Base-by-base conservation (phyloP, 208 protist genomes). In the Trypanosoma lewisi region DNA sequence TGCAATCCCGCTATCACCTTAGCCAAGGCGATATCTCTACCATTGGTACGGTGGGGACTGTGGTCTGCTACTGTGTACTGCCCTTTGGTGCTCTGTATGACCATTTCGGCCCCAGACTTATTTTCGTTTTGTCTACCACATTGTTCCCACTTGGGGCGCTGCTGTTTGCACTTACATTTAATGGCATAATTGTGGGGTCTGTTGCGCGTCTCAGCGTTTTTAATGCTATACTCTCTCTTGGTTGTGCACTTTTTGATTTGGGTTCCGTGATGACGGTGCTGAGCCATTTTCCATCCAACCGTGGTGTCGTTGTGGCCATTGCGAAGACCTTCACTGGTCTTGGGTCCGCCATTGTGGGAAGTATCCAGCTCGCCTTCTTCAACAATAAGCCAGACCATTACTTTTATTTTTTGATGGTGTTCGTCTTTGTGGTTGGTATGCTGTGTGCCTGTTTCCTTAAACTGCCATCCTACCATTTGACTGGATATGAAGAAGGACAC, bases 271-370 rank as follows among this genome's bases (percentile, higher is more conserved):
- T 94, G 76, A 91, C 87, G 1, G 67, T 89, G 27, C 66, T 94
- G 47, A 80, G 76, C 57, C 47, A 85, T 9, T 94, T 94, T 66
- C 87, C 87, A 8, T 84, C 77, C 60, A 81, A 76, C 33, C 73
- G 82, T 2, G 87, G 87, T 7, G 82, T 82, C 8, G 78, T 94
- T 28, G 86, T 94, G 52, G 87, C 75, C 1, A 70, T 94, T 0
- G 86, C 90, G 85, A 94, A 94, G 61, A 94, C 84, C 25, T 94
- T 87, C 47, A 85, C 89, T 37, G 87, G 87, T 6, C 66, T 94
- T 2, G 87, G 87, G 21, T 87, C 84, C 8, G 83, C 87, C 2
- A 90, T 94, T 44, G 76, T 88, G 23, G 82, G 82, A 2, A 67
- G 63, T 4, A 59, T 89, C 27, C 76, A 88, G 73, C 54, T 91